phyloP scores from a whole-genome alignment of 495 filamentous ascomycete genomes.

The Penicillium roqueforti region DNA sequence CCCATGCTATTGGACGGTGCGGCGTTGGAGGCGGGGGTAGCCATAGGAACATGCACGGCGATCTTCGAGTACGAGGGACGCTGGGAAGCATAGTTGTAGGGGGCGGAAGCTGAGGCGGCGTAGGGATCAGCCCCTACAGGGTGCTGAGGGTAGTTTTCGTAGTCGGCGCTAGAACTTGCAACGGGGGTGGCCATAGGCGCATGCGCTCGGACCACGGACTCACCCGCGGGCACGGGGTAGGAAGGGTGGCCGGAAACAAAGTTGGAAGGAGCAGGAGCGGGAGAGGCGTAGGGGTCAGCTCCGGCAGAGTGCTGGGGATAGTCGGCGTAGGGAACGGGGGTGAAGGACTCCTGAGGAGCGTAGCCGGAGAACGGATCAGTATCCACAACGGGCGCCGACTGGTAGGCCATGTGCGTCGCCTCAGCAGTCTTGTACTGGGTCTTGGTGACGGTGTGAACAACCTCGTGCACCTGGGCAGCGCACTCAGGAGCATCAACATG shows the following conservation, averaged over 20 bases:
- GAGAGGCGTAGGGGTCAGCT: neutral
- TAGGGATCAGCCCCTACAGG: constrained; percentile 3
- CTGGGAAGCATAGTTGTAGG: constrained; percentile 15
- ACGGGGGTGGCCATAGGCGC: too few relatives aligned
- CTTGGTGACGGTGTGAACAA: constrained; percentile 31
- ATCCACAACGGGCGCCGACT: constrained; percentile 2
- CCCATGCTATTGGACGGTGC: constrained; percentile 8
- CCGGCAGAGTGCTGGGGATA: neutral
- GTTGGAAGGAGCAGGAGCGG: too few relatives aligned
- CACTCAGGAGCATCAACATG: constrained; percentile 8
- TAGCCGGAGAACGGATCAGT: constrained; percentile 9
- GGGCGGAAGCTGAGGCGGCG: neutral
- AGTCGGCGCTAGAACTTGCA: too few relatives aligned
- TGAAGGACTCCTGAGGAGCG: neutral
- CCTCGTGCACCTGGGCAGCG: constrained; percentile 21
- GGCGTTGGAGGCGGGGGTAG: constrained; percentile 12
- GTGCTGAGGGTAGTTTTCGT: constrained; percentile 1
- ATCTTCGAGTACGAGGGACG: constrained; percentile 25
- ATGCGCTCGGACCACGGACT: too few relatives aligned
- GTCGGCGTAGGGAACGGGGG: neutral
- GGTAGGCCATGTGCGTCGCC: constrained; percentile 10
- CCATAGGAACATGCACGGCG: constrained; percentile 31
- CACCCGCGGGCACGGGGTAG: too few relatives aligned
- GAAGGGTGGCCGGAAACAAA: too few relatives aligned
- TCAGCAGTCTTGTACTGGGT: constrained; percentile 24